Conservation (phyloP, 1,284 basidiomycete species). For the Ustilago nuda region DNA sequence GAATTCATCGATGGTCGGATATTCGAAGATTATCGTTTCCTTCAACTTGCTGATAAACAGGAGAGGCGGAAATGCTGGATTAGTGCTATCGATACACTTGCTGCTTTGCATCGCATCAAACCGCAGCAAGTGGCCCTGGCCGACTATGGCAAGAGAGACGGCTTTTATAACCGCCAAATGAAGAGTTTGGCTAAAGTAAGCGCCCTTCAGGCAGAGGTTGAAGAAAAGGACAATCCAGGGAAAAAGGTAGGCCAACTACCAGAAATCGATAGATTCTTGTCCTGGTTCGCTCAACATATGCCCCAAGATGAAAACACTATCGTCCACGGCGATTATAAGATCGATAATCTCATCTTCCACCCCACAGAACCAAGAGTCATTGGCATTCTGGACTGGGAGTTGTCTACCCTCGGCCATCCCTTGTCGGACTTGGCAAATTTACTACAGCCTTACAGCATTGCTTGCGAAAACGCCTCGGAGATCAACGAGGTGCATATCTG, state of each 20-base stretch:
- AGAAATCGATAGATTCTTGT: constrained; percentile 78
- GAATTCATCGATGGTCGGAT: constrained; percentile 88
- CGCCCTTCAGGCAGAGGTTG: constrained; percentile 76
- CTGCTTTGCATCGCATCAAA: constrained; percentile 79
- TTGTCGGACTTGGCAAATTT: constrained; percentile 92
- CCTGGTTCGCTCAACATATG: constrained; percentile 80
- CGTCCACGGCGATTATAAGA: constrained; percentile 96
- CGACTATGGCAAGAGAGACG: constrained; percentile 80
- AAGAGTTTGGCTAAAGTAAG: constrained; percentile 83
- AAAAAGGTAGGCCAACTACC: constrained; percentile 75
- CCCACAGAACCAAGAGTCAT: constrained; percentile 90
- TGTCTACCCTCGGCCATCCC: constrained; percentile 77
- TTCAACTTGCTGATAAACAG: constrained; percentile 66
- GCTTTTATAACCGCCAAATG: constrained; percentile 93
- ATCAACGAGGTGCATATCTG: constrained; percentile 38
- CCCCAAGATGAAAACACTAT: constrained; percentile 77
- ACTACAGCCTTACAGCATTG: constrained; percentile 75
- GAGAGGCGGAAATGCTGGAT: constrained; percentile 76
- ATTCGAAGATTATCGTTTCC: constrained; percentile 85
- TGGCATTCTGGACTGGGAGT: constrained; percentile 95
- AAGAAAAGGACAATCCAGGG: constrained; percentile 76
- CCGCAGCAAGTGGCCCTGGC: constrained; percentile 79
- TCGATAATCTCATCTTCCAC: constrained; percentile 95
- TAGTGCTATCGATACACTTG: constrained; percentile 74
- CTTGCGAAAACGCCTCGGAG: constrained; percentile 18